These are phyloP conservation scores for Asterophora lycoperdoides DNA, from an alignment of 768 basidiomycete species.

Conservation along the genomic window DNA sequence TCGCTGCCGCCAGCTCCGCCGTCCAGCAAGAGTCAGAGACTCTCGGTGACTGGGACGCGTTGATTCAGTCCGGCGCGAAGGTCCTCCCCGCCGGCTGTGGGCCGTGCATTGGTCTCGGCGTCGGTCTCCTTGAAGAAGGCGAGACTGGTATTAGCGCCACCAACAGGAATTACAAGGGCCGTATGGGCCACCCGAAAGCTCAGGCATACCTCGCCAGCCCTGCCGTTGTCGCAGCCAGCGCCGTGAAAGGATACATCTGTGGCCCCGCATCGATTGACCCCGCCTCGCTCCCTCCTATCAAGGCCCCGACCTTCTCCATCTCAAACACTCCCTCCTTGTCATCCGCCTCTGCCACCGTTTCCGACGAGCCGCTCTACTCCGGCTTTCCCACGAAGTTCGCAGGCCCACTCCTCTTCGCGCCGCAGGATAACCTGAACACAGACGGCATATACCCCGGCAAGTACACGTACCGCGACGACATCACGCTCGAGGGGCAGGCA, in stretches of 20 bases:
- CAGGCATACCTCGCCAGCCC: slow-evolving; percentile 95
- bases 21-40: slow-evolving; percentile 90
- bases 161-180: slow-evolving; percentile 97
- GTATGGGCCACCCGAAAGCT: slow-evolving; percentile 96
- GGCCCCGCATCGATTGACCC: slow-evolving; percentile 69
- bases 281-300: slow-evolving; percentile 42
- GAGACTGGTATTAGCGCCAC: slow-evolving; percentile 96
- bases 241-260: slow-evolving; percentile 86
- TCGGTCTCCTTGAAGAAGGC: slow-evolving; percentile 89
- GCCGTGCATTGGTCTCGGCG: slow-evolving; percentile 95
- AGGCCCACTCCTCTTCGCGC: slow-evolving; percentile 86
- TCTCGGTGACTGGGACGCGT: slow-evolving; percentile 82
- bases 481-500: slow-evolving; percentile 90
- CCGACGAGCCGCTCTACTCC: slow-evolving; percentile 63
- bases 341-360: slow-evolving; percentile 25
- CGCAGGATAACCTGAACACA: slow-evolving; percentile 97
- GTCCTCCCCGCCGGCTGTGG: slow-evolving; percentile 94
- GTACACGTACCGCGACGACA: slow-evolving; percentile 99
- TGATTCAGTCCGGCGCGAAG: slow-evolving; percentile 87
- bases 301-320: slow-evolving; percentile 57
- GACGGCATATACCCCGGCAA: slow-evolving; percentile 99
- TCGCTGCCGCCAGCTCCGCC: slow-evolving; percentile 89
- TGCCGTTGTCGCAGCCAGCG: slow-evolving; percentile 95
- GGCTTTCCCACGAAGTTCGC: slow-evolving; percentile 82
- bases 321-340: slow-evolving; percentile 27